phyloP scores from a whole-genome alignment of 75 land plant species.

The Selaginella tamariscina region DNA sequence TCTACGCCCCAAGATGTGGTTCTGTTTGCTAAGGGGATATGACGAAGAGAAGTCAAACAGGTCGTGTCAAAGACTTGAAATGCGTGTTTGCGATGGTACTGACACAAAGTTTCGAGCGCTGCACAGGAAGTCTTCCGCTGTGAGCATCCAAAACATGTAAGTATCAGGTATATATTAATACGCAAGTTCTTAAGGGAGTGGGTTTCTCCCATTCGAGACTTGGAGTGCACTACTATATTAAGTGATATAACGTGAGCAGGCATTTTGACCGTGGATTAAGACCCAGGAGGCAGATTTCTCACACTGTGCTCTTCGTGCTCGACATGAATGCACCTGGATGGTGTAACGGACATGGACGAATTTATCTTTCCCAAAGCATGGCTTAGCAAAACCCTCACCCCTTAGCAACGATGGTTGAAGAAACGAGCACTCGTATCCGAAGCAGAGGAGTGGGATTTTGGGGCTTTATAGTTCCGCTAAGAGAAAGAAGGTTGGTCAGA shows the following conservation, averaged over 20 bases:
- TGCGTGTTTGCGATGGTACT: slow-evolving; percentile 41
- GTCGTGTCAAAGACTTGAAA: slow-evolving; percentile 15
- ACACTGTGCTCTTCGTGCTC: slow-evolving; percentile 61
- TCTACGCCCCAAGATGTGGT: slow-evolving; percentile 36
- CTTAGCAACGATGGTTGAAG: not conserved
- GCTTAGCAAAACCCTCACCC: not conserved
- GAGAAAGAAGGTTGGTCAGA: slow-evolving; percentile 36
- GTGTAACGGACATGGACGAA: slow-evolving; percentile 87
- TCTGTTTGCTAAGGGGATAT: not conserved
- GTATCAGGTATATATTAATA: slow-evolving; percentile 11
- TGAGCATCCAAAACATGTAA: slow-evolving; percentile 40
- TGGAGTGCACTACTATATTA: slow-evolving; percentile 84
- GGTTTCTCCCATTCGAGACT: slow-evolving; percentile 56
- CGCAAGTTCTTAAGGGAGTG: slow-evolving; percentile 65
- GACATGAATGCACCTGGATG: slow-evolving; percentile 59
- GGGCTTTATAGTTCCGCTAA: not conserved
- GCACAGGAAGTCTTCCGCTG: slow-evolving; percentile 81
- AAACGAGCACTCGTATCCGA: not conserved
- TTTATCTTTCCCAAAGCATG: slow-evolving; percentile 35
- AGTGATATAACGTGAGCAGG: slow-evolving; percentile 47
- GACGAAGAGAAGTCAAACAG: slow-evolving; percentile 19
- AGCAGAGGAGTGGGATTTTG: not conserved
- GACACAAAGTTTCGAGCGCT: slow-evolving; percentile 37
- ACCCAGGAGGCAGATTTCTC: slow-evolving; percentile 92
- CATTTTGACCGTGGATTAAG: slow-evolving; percentile 87